These are phyloP conservation scores for Venturia oleaginea DNA, from an alignment of 2,329 filamentous ascomycete species.

Conservation along the genomic window DNA sequence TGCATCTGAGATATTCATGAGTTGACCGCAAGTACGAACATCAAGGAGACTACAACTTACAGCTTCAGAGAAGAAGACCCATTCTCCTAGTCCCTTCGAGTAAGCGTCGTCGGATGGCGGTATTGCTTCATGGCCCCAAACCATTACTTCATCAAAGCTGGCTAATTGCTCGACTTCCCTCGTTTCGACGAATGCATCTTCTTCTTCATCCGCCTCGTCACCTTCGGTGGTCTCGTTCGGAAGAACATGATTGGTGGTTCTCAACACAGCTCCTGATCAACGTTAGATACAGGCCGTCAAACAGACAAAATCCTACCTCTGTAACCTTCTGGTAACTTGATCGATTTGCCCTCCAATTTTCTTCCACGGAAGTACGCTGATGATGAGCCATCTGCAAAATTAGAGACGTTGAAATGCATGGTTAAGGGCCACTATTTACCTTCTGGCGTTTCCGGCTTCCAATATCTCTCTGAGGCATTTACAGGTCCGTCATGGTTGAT, in stretches of 20 bases:
- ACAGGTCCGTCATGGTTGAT: constrained; percentile 71
- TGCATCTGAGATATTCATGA: neutral
- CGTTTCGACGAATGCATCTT: constrained; percentile 20
- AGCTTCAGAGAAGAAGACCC: constrained; percentile 63
- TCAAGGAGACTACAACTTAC: constrained; percentile 35
- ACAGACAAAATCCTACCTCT: constrained; percentile 33
- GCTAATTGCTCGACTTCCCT: constrained; percentile 51
- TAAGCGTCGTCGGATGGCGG: constrained; percentile 58
- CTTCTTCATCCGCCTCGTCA: constrained; percentile 19
- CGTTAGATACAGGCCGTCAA: neutral
- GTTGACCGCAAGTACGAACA: neutral
- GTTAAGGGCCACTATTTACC: constrained; percentile 26
- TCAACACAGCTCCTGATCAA: constrained; percentile 19
- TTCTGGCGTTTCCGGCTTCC: constrained; percentile 49
- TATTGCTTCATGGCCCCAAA: constrained; percentile 74
- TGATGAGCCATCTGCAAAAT: constrained; percentile 28
- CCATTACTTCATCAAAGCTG: constrained; percentile 62
- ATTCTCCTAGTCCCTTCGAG: constrained; percentile 68
- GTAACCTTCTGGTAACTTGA: constrained; percentile 64
- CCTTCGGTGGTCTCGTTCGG: constrained; percentile 15
- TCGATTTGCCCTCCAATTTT: constrained; percentile 59
- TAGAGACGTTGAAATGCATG: constrained; percentile 12
- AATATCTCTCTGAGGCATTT: constrained; percentile 56
- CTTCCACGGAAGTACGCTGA: constrained; percentile 70
- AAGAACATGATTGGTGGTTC: constrained; percentile 23